These are phyloP conservation scores for Xylaria polymorpha DNA, from an alignment of 2,329 filamentous ascomycete genomes.

Conservation along the genomic window DNA sequence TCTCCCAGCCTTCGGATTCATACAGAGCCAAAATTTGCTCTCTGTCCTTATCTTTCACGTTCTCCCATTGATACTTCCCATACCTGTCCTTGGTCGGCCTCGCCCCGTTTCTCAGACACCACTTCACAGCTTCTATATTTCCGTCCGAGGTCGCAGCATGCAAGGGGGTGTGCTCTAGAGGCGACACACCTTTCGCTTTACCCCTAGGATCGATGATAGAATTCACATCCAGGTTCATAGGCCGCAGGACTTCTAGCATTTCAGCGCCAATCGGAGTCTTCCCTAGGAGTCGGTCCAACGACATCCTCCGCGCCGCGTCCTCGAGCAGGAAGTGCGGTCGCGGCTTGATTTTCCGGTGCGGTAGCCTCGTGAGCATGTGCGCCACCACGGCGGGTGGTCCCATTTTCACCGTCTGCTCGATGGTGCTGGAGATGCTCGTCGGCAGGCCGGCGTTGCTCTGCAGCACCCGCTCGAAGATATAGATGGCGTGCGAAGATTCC, in stretches of 20 bases:
- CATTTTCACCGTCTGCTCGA: slow-evolving; percentile 20
- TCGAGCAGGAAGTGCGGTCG: slow-evolving; percentile 26
- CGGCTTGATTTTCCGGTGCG: slow-evolving; percentile 17
- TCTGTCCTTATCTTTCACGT: neutral
- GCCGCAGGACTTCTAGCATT: slow-evolving; percentile 17
- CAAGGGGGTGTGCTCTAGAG: slow-evolving; percentile 16
- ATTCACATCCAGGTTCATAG: slow-evolving; percentile 22
- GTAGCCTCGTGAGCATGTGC: slow-evolving; percentile 16
- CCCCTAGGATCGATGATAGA: slow-evolving; percentile 20
- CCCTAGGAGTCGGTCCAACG: neutral
- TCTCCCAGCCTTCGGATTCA: slow-evolving; percentile 14
- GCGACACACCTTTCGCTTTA: slow-evolving; percentile 20
- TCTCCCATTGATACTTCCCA: slow-evolving; percentile 24
- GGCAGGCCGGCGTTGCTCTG: slow-evolving; percentile 14
- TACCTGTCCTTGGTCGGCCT: slow-evolving; percentile 14
- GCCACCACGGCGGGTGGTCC: slow-evolving; percentile 20
- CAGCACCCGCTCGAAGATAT: slow-evolving; percentile 13
- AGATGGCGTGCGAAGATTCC: slow-evolving; percentile 19
- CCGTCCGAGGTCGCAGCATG: slow-evolving; percentile 18
- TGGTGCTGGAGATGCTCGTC: neutral
- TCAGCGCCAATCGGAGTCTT: neutral
- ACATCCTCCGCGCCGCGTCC: slow-evolving; percentile 3
- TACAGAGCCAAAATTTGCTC: slow-evolving; percentile 13
- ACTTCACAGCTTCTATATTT: slow-evolving; percentile 3
- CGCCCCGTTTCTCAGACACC: slow-evolving; percentile 20